phyloP scores from a whole-genome alignment of 768 basidiomycete species.

The Tephrocybe sp. region DNA sequence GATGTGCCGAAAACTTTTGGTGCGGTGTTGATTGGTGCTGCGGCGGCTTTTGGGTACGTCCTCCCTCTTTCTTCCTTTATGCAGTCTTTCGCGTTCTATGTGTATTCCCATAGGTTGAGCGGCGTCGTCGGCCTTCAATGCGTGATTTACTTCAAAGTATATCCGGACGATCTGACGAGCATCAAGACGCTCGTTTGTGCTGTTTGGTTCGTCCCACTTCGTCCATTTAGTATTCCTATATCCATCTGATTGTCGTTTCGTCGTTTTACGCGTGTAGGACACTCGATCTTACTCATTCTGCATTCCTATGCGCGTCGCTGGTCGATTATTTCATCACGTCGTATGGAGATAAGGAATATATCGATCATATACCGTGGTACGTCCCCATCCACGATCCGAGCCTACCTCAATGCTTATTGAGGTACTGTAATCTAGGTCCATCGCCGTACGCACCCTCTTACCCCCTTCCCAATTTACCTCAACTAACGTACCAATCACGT shows the following conservation, averaged over 20 bases:
- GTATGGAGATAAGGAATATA: conserved; percentile 13
- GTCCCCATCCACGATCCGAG: not conserved
- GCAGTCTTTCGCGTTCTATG: not conserved
- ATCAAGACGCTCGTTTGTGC: conserved; percentile 19
- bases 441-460: conserved; percentile 17
- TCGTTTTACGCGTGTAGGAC: conserved; percentile 17
- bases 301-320: conserved; percentile 20
- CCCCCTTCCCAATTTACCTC: too few species aligned
- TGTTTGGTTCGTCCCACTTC: too few species aligned
- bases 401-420: too few species aligned
- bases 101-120: conserved; percentile 16
- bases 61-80: not conserved
- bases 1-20: conserved; percentile 13
- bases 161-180: conserved; percentile 17
- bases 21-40: conserved; percentile 21
- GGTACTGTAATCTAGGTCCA: too few species aligned
- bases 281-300: conserved; percentile 20
- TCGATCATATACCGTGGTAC: conserved; percentile 21
- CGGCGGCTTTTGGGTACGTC: conserved; percentile 22
- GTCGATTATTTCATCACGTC: conserved; percentile 20
- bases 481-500: too few species aligned
- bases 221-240: too few species aligned
- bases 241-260: too few species aligned
- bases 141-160: conserved; percentile 24
- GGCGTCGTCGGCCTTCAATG: conserved; percentile 24